Base-by-base conservation (phyloP, 2,329 filamentous ascomycete species). In the Aspergillus fumigatus region DNA sequence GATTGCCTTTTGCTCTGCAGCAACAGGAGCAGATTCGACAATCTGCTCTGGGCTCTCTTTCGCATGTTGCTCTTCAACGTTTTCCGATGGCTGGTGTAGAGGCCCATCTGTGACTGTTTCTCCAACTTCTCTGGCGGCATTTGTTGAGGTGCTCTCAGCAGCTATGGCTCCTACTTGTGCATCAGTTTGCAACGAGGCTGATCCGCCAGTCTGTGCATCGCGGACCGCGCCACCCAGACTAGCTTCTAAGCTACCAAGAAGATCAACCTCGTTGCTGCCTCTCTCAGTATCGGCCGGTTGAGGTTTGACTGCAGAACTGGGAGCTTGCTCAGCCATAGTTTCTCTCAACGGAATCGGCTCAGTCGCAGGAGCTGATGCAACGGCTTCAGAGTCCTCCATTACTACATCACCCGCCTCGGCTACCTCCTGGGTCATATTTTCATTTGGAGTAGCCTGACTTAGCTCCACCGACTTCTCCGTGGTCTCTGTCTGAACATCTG, bases 221-320 rank as follows among this genome's bases (percentile, higher is more conserved):
- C 47, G 50, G 10, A 48, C 43, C 35, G 35, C 43, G 25, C 55
- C 59, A 14, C 53, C 60, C 43, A 79, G 60, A 54, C 78, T 78
- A 25, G 72, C 73, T 60, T 82, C 79, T 25, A 81, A 62, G 54
- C 75, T 80, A 38, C 76, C 78, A 27, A 81, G 65, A 32, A 81
- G 62, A 67, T 81, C 78, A 29, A 75, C 65, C 53, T 78, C 76
- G 7, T 67, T 70, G 40, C 61, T 48, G 19, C 65, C 50, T 52
- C 47, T 32, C 21, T 43, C 14, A 21, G 52, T 45, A 32, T 48
- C 35, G 32, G 6, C 51, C 26, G 52, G 35, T n/a, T 56, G 50
- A n/a, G 52, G 29, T 25, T 53, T 38, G 26, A 26, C 7, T 32
- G 50, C 11, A 43, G 27, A 19, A 8, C 35, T 53, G 7, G 52